Percentiles rank a stretch among this genome's conserved stretches.
phyloP scores from a whole-genome alignment of 352 stramenopile genomes.

The Pythium myriotylum region DNA sequence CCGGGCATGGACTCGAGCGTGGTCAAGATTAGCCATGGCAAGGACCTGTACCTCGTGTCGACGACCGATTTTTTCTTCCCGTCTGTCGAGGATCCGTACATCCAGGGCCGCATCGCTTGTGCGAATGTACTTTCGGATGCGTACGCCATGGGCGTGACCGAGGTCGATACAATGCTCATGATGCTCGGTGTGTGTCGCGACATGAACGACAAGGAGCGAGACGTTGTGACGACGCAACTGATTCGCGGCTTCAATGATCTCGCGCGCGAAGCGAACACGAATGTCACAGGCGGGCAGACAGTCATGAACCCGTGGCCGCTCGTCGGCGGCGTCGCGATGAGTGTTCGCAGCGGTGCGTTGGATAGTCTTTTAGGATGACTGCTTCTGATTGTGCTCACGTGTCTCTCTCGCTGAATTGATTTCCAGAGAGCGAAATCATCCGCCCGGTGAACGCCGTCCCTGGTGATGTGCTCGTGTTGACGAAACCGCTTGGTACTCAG shows the following conservation, averaged over 20 bases:
- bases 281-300: slow-evolving; percentile 94
- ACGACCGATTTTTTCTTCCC: slow-evolving; percentile 98
- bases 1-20: slow-evolving; percentile 91
- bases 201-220: slow-evolving; percentile 91
- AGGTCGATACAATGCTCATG: slow-evolving; percentile 96
- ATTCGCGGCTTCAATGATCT: slow-evolving; percentile 94
- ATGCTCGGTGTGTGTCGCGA: slow-evolving; percentile 91
- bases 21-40: slow-evolving; percentile 83
- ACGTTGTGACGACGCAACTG: slow-evolving; percentile 93
- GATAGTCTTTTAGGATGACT: neutral
- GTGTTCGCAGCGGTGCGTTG: slow-evolving; percentile 69
- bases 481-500: slow-evolving; percentile 95
- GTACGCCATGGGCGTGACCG: slow-evolving; percentile 94
- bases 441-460: slow-evolving; percentile 86
- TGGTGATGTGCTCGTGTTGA: slow-evolving; percentile 93
- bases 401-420: neutral
- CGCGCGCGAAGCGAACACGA: slow-evolving; percentile 83
- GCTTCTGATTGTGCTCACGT: neutral
- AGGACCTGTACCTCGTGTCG: slow-evolving; percentile 89
- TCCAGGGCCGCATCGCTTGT: slow-evolving; percentile 92
- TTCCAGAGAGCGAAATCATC: slow-evolving; percentile 83
- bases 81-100: slow-evolving; percentile 93
- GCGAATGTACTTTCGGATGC: slow-evolving; percentile 95
- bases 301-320: slow-evolving; percentile 97
- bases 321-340: slow-evolving; percentile 94